Conservation (phyloP, 1,139 yeast species). For the Suhomyces guaymorum region DNA sequence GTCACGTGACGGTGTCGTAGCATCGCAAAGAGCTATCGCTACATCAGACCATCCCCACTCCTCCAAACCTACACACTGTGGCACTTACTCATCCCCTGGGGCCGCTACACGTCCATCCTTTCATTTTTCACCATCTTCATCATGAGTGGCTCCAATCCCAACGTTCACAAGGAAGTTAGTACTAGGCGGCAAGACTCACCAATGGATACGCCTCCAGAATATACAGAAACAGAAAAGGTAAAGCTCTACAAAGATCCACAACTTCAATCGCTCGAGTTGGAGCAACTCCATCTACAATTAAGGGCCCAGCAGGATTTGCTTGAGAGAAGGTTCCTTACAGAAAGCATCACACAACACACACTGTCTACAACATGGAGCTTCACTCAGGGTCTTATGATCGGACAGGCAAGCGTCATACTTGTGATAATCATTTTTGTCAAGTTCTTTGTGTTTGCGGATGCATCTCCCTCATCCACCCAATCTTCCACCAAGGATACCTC, state of each 20-base stretch:
- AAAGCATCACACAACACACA: constrained; percentile 1
- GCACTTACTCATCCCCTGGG: too few species aligned
- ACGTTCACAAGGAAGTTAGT: constrained; percentile 1
- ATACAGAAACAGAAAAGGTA: background rate
- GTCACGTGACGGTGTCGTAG: too few species aligned
- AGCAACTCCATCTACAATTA: constrained; percentile 33
- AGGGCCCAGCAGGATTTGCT: constrained; percentile 36
- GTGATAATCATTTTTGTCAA: constrained; percentile 75
- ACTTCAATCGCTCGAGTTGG: constrained; percentile 11
- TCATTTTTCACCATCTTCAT: too few species aligned
- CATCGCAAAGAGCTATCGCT: too few species aligned
- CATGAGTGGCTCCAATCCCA: too few species aligned
- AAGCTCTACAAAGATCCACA: background rate
- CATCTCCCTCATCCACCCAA: constrained; percentile 39
- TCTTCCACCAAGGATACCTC: constrained; percentile 33
- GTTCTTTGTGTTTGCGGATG: constrained; percentile 86
- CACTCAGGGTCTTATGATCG: constrained; percentile 74
- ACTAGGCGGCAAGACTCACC: background rate
- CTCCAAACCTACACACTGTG: too few species aligned
- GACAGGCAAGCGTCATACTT: constrained; percentile 80
- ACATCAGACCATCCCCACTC: too few species aligned
- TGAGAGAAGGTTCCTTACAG: constrained; percentile 31
- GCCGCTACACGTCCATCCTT: too few species aligned
- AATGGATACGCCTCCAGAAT: background rate
- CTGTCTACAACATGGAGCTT: constrained; percentile 56